Base-by-base conservation (phyloP, 371 early-diverging fungal species). In the Mortierella sp. region DNA sequence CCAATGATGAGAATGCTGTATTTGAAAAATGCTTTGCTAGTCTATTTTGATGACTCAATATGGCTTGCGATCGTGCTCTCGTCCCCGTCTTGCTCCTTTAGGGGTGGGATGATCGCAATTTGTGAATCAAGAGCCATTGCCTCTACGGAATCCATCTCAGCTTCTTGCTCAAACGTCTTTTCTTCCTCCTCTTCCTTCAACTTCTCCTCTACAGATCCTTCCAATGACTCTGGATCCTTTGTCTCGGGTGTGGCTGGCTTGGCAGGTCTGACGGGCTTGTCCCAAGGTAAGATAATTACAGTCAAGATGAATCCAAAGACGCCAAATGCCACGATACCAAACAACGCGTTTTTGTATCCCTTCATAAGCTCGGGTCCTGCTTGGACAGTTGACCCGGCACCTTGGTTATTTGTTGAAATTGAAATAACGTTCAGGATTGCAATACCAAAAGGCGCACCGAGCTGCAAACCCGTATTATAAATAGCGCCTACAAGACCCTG, bases 361-460 rank as follows among this genome's bases (percentile, higher is more conserved):
- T 70, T 71, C 71, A 70, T 74, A 68, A 79, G 22, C 5, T 37
- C 61, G 9, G 75, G 71, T 0, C 73, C 70, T 6, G 68, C 72
- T 12, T 55, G 73, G 6, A 77, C 73, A 35, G 54, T 59, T 9
- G 60, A 60, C 3, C 45, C 62, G 0, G 16, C 45, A 14, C 62
- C 43, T 45, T 71, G 63, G 14, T 66, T 62, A 24, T 79, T 79
- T 43, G 75, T 68, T 8, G 80, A 66, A 20, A 68, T 64, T 14
- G 80, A 45, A 26, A 79, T 75, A 10, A 72, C 75, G 62, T 79
- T 79, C 28, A 79, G 32, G 64, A 79, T 72, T 6, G 80, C 71
- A 12, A 79, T 28, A 11, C 80, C 80, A 62, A 79, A 79, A 22
- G 80, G 80, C 12, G 75, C 80, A 20, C 80, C 80, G 22, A 79